Evolutionary conservation across 2,329 filamentous ascomycete species (phyloP), one percentile per base, ranked within the genome.

Genomic region (Xenoacremonium recifei): DNA sequence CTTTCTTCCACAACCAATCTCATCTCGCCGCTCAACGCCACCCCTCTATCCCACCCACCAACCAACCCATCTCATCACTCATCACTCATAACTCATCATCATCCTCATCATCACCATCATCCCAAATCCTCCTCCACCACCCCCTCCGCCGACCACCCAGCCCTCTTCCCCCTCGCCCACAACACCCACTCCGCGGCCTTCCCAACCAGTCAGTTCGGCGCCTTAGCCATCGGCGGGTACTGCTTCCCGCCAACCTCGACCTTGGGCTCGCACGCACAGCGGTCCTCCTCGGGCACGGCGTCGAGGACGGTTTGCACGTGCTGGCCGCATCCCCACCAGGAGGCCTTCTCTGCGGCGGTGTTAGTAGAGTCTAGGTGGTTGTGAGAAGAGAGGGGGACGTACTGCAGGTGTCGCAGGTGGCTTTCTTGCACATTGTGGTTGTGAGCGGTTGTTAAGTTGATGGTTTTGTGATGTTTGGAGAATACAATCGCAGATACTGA

Each of bases 241-340:
- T 74, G 55, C 55, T 77, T 78, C 34, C 80, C 82, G 41, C 79
- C 74, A 30, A 71, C 69, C 57, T 81, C 75, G 48, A 86, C 69
- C 59, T 78, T 77, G 20, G 84, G 84, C 54, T 75, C 69, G 60
- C 85, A 89, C 18, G 68, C 70, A 69, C 85, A 89, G 66, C 83
- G 77, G 30, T 87, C 71, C 5, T 70, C 64, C 25, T 71, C 66
- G 4, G 80, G 73, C 32, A 87, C 62, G 19, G 62, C 56, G 60
- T 83, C 77, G 70, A 89, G 78, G 53, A 88, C 82, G 13, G 62
- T 62, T 11, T 77, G 67, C 51, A 85, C 69, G 66, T 87, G 80
- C 47, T 54, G 69, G 48, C 82, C 82, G 63, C 83, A 86, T 47
- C 82, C 83, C 67, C 71, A 79, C 83, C 83, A 87, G 41, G 79